A percentile compares a stretch with the other conserved stretches of the same genome.
Conservation (phyloP, 192 early-diverging fungal genomes). For the Umbelopsis sp. region DNA sequence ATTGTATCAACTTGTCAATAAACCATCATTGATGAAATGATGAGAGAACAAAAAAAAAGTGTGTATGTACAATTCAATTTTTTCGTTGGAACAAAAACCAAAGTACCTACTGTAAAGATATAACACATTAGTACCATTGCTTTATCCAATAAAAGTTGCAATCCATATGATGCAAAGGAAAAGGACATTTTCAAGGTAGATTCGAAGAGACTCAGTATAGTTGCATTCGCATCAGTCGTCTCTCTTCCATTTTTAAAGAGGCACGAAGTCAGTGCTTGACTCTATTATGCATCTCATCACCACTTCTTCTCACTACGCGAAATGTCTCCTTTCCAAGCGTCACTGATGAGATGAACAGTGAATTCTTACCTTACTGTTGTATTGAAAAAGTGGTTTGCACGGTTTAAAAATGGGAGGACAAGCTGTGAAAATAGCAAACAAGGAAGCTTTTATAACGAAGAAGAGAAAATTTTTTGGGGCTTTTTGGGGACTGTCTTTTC, state of each 20-base stretch:
- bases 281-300: slow-evolving; percentile 34
- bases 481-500: slow-evolving; percentile 2
- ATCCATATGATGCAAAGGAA: background rate
- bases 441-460: background rate
- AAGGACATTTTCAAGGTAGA: slow-evolving; percentile 15
- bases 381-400: too few relatives aligned
- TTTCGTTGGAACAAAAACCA: background rate
- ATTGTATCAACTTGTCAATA: background rate
- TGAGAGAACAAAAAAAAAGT: too few relatives aligned
- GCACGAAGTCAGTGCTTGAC: slow-evolving; percentile 35
- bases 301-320: slow-evolving; percentile 18
- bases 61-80: too few relatives aligned
- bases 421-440: background rate
- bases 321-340: too few relatives aligned
- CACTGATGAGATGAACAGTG: too few relatives aligned
- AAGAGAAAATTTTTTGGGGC: background rate
- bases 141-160: too few relatives aligned
- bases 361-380: too few relatives aligned
- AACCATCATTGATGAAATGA: too few relatives aligned
- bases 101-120: background rate
- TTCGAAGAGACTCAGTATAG: slow-evolving; percentile 14
- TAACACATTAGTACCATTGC: too few relatives aligned
- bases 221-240: slow-evolving; percentile 15
- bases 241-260: slow-evolving; percentile 18
- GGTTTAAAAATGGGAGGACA: too few relatives aligned